Conservation (phyloP, 129 eudicot species). For the Ambrosia trifida region DNA sequence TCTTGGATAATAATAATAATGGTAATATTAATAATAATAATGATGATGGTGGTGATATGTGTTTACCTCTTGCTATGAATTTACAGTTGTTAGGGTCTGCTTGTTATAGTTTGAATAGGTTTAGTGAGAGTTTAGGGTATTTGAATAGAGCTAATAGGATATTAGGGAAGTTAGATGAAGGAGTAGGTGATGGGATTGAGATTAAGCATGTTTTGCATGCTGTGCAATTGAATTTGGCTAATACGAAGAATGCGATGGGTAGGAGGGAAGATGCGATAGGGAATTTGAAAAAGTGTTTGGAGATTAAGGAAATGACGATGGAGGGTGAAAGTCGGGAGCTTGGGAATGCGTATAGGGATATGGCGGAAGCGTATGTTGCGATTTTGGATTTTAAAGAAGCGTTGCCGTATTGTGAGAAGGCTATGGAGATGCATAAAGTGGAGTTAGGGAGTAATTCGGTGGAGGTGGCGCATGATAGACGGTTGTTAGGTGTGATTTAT, state of each 20-base stretch:
- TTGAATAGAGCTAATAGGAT: constrained; percentile 77
- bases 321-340: constrained; percentile 69
- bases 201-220: constrained; percentile 65
- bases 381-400: constrained; percentile 81
- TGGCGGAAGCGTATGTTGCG: constrained; percentile 71
- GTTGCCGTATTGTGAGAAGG: constrained; percentile 71
- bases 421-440: constrained; percentile 59
- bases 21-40: no score
- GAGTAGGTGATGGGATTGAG: constrained; percentile 39
- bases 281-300: constrained; percentile 65
- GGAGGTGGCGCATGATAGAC: constrained; percentile 84
- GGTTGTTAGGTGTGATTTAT: constrained; percentile 83
- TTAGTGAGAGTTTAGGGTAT: constrained; percentile 80
- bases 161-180: constrained; percentile 50
- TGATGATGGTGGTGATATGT: no score
- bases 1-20: constrained; percentile 49
- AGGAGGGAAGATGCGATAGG: constrained; percentile 88
- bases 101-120: constrained; percentile 63
- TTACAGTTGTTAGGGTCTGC: constrained; percentile 81
- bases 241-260: constrained; percentile 78
- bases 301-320: constrained; percentile 66
- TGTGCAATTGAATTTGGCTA: constrained; percentile 71
- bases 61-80: constrained; percentile 76
- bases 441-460: constrained; percentile 73
- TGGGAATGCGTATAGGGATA: constrained; percentile 72